phyloP scores from a whole-genome alignment of 2,329 filamentous ascomycete genomes.

The Fulvia fulva region DNA sequence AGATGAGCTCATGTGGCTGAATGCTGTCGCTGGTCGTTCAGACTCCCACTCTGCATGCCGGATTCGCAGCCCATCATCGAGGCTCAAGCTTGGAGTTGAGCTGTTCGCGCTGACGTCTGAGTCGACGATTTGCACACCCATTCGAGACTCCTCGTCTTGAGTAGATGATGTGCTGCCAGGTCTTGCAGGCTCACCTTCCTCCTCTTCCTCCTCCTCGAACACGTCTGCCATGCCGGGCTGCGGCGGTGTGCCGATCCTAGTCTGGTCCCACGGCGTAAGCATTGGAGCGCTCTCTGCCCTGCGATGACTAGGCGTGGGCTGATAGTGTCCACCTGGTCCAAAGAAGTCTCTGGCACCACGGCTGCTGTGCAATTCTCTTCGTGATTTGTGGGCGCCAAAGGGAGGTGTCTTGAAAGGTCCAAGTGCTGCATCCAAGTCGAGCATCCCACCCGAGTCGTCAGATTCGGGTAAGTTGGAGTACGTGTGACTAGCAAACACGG shows the following conservation, averaged over 20 bases:
- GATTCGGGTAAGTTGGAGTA: slow-evolving; percentile 9
- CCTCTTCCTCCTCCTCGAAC: slow-evolving; percentile 78
- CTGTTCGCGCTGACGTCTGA: slow-evolving; percentile 17
- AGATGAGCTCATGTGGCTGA: slow-evolving; percentile 12
- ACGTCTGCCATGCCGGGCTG: slow-evolving; percentile 76
- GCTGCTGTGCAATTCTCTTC: slow-evolving; percentile 72
- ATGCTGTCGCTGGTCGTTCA: slow-evolving; percentile 19
- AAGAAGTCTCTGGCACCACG: slow-evolving; percentile 65
- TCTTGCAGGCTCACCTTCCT: slow-evolving; percentile 29
- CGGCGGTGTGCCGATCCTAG: slow-evolving; percentile 26
- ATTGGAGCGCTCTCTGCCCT: slow-evolving; percentile 72
- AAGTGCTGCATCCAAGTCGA: slow-evolving; percentile 89
- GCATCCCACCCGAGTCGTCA: slow-evolving; percentile 60
- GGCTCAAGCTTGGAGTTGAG: slow-evolving; percentile 2
- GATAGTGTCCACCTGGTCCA: slow-evolving; percentile 66
- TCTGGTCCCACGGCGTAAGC: slow-evolving; percentile 66
- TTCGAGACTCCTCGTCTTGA: slow-evolving; percentile 20
- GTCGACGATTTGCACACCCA: slow-evolving; percentile 32
- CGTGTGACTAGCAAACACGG: slow-evolving; percentile 4
- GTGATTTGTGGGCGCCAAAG: slow-evolving; percentile 62
- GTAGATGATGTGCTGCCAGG: slow-evolving; percentile 13
- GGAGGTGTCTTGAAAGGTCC: slow-evolving; percentile 85
- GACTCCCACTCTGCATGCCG: slow-evolving; percentile 21
- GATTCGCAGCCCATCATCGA: slow-evolving; percentile 24
- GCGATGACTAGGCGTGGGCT: slow-evolving; percentile 9